Conservation (phyloP, 2,329 filamentous ascomycete species). For the Zarea fungicola region DNA sequence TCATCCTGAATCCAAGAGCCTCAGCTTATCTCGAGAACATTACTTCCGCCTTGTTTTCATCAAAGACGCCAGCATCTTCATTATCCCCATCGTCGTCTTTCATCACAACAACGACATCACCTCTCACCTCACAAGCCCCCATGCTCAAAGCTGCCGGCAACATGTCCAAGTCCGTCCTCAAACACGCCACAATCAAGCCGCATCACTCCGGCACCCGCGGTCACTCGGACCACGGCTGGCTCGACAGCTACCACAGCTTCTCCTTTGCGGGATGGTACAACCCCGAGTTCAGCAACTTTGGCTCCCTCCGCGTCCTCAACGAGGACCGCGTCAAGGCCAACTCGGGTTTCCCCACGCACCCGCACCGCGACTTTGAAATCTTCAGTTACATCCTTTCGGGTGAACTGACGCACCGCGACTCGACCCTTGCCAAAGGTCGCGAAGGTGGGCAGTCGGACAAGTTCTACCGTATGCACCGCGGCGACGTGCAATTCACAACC, state of each 20-base stretch:
- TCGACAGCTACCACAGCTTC: slow-evolving; percentile 84
- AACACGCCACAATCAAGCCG: slow-evolving; percentile 66
- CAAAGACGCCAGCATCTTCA: slow-evolving; percentile 9
- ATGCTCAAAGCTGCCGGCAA: slow-evolving; percentile 36
- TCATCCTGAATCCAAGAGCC: slow-evolving; percentile 22
- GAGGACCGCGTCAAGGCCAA: slow-evolving; percentile 75
- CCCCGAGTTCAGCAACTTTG: slow-evolving; percentile 62
- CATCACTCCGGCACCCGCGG: slow-evolving; percentile 69
- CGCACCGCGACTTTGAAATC: slow-evolving; percentile 83
- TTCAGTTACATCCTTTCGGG: slow-evolving; percentile 83
- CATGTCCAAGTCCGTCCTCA: slow-evolving; percentile 56
- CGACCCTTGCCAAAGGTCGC: slow-evolving; percentile 67
- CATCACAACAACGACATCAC: slow-evolving; percentile 8
- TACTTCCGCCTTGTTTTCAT: slow-evolving; percentile 14
- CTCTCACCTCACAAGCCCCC: slow-evolving; percentile 7
- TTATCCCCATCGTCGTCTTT: too few species aligned
- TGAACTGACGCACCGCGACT: slow-evolving; percentile 82
- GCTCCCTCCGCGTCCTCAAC: slow-evolving; percentile 77
- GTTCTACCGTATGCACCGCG: slow-evolving; percentile 67
- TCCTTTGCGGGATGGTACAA: slow-evolving; percentile 71
- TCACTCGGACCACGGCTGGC: slow-evolving; percentile 79
- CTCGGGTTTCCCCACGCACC: slow-evolving; percentile 78
- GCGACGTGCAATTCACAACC: slow-evolving; percentile 85
- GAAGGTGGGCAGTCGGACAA: slow-evolving; percentile 56
- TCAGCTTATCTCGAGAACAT: slow-evolving; percentile 20